phyloP scores from a whole-genome alignment of 768 basidiomycete species.

The Kwoniella botswanensis region DNA sequence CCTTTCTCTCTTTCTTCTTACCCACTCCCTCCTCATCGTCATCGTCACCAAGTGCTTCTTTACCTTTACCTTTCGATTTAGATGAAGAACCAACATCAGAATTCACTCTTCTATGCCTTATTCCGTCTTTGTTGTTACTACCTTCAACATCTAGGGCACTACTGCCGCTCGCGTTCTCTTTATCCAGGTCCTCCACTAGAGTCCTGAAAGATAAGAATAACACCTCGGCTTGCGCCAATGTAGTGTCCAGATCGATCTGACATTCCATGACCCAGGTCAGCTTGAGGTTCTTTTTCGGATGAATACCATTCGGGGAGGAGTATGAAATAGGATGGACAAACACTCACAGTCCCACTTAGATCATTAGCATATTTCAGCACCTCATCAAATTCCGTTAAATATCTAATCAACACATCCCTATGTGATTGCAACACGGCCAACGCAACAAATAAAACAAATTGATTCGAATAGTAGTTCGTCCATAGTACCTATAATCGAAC shows the following conservation, averaged over 20 bases:
- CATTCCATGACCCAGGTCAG: background rate
- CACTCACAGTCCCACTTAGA: slow-evolving; percentile 51
- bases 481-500: slow-evolving; percentile 50
- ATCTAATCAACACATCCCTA: slow-evolving; percentile 90
- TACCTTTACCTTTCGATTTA: slow-evolving; percentile 4
- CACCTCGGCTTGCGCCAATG: slow-evolving; percentile 95
- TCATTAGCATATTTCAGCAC: slow-evolving; percentile 60
- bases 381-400: slow-evolving; percentile 77
- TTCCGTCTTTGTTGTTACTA: slow-evolving; percentile 5
- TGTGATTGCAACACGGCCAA: slow-evolving; percentile 93
- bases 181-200: slow-evolving; percentile 84
- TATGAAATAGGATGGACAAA: background rate
- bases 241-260: slow-evolving; percentile 87
- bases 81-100: slow-evolving; percentile 7
- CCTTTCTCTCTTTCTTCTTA: slow-evolving; percentile 15
- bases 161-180: slow-evolving; percentile 22
- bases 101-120: slow-evolving; percentile 13
- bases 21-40: background rate
- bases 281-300: background rate
- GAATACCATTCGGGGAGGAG: background rate
- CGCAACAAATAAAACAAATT: slow-evolving; percentile 91
- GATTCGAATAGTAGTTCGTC: slow-evolving; percentile 77
- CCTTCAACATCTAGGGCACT: background rate
- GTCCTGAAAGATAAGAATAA: slow-evolving; percentile 90
- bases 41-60: background rate